These are phyloP conservation scores for Thielaviopsis ethacetica DNA, from an alignment of 2,329 filamentous ascomycete species.

Conservation along the genomic window DNA sequence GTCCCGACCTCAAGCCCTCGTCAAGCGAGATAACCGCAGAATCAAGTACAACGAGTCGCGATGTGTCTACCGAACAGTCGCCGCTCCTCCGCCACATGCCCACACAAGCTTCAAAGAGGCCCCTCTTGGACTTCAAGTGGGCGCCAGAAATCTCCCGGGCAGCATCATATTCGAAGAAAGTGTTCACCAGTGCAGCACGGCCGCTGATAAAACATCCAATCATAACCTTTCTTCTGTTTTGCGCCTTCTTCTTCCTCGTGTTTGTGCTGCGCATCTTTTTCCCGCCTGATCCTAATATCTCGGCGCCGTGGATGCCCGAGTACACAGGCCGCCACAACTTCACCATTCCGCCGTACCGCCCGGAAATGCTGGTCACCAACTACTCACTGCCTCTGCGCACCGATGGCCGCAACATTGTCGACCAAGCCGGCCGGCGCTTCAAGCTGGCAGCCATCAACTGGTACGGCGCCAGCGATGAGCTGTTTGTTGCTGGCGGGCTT, in stretches of 20 bases:
- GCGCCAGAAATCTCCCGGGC: not conserved
- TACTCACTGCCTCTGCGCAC: constrained; percentile 44
- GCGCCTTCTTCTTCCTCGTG: not conserved
- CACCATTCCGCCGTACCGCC: constrained; percentile 29
- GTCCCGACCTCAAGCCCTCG: not conserved
- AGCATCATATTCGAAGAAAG: not conserved
- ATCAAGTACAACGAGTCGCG: not conserved
- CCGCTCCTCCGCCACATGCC: constrained; percentile 4
- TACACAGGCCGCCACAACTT: constrained; percentile 23
- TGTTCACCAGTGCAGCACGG: not conserved
- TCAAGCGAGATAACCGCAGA: not conserved
- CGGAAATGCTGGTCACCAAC: constrained; percentile 24
- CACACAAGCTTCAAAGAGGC: not conserved
- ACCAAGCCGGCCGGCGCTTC: constrained; percentile 37
- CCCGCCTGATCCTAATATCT: constrained; percentile 2
- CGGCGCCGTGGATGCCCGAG: constrained; percentile 33
- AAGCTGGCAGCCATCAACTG: constrained; percentile 52
- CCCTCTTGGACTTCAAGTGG: not conserved
- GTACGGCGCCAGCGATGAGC: constrained; percentile 54
- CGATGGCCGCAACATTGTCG: constrained; percentile 42
- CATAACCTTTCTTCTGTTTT: not conserved
- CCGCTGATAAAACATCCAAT: constrained; percentile 6
- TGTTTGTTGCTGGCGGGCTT: constrained; percentile 47
- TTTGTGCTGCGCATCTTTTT: constrained; percentile 9
- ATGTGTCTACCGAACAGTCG: constrained; percentile 9